A percentile compares a stretch with the other conserved stretches of the same genome.
Conservation (phyloP, 176 grass and related monocot genomes). For the Cymbopogon citratus region DNA sequence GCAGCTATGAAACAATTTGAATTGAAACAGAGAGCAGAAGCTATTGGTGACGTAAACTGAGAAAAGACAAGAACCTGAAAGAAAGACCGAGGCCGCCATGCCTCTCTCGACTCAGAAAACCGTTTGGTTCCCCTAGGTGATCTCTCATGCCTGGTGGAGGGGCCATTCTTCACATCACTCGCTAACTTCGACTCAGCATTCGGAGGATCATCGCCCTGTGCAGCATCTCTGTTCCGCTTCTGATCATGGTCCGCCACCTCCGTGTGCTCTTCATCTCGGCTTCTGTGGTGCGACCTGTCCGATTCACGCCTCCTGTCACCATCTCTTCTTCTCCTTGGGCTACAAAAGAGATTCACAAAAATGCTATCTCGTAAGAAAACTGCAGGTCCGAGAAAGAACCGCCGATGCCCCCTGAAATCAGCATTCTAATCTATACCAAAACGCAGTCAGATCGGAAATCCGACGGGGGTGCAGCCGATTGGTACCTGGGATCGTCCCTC, state of each 20-base stretch:
- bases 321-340: conserved; percentile 44
- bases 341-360: conserved; percentile 12
- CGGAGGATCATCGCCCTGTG: neutral
- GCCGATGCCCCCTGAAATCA: neutral
- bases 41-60: neutral
- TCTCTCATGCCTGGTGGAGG: conserved; percentile 18
- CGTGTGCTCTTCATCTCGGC: conserved; percentile 15
- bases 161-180: conserved; percentile 24
- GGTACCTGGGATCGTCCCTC: conserved; percentile 51
- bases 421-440: neutral
- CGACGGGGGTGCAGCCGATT: neutral
- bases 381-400: neutral
- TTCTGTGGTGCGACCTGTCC: conserved; percentile 33
- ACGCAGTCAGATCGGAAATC: neutral
- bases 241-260: conserved; percentile 10
- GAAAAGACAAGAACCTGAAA: conserved; percentile 47
- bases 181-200: conserved; percentile 21
- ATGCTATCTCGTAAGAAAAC: neutral
- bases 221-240: conserved; percentile 18
- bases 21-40: neutral
- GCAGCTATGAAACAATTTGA: neutral
- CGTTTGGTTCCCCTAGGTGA: conserved; percentile 47
- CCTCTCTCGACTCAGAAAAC: conserved; percentile 38
- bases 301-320: conserved; percentile 47
- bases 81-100: conserved; percentile 29